Evolutionary conservation across 2,329 filamentous ascomycete genomes (phyloP).

Genomic region (Aspergillus eucalypticola): DNA sequence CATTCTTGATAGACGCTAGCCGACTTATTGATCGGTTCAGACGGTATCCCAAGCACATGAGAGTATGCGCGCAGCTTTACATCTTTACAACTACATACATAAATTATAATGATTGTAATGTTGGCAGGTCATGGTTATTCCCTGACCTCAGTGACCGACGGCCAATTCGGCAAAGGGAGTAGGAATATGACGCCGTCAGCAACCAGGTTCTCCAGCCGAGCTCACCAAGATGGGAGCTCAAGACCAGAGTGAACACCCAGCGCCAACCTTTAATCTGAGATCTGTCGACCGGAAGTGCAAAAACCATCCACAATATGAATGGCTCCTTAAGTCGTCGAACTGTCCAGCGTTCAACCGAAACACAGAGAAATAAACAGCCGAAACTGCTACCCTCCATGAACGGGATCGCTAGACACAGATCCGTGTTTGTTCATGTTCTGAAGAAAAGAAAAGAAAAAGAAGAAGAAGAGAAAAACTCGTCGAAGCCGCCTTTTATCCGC

Average conservation of each 20-base stretch:
- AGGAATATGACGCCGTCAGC: conserved; percentile 81
- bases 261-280: conserved; percentile 72
- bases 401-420: conserved; percentile 88
- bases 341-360: conserved; percentile 80
- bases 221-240: conserved; percentile 70
- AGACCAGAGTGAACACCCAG: conserved; percentile 54
- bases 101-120: conserved; percentile 46
- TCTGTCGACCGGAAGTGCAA: conserved; percentile 88
- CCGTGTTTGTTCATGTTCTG: conserved; percentile 54
- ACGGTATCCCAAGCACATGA: no score
- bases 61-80: no score
- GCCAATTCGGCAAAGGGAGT: conserved; percentile 77
- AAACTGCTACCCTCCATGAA: conserved; percentile 35
- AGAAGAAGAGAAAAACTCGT: conserved; percentile 38
- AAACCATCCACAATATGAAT: conserved; percentile 69
- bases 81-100: no score
- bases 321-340: conserved; percentile 85
- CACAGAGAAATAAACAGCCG: conserved; percentile 49
- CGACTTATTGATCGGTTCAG: no score
- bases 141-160: conserved; percentile 87
- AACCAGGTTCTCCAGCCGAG: conserved; percentile 58
- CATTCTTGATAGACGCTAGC: no score
- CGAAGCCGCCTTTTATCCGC: conserved; percentile 30
- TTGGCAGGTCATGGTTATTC: conserved; percentile 81
- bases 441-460: conserved; percentile 42